Evolutionary conservation across 129 eudicot species (phyloP).

Genomic region (Logfia minima): DNA sequence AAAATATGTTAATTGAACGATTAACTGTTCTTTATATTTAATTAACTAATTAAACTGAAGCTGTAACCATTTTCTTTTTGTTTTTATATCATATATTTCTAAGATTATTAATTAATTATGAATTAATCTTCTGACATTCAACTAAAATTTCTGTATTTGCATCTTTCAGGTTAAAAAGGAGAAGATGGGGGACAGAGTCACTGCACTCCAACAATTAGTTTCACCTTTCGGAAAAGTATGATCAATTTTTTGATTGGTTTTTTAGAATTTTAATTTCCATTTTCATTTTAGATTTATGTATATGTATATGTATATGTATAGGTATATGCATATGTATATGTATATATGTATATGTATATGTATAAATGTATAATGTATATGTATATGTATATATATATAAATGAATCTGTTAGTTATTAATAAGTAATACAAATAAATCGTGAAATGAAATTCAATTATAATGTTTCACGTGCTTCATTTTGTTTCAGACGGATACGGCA

Average conservation of each 20-base stretch:
- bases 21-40: too few relatives aligned
- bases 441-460: background rate
- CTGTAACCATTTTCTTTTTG: too few relatives aligned
- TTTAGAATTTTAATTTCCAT: slow-evolving; percentile 6
- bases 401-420: background rate
- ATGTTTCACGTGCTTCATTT: background rate
- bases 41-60: too few relatives aligned
- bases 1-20: background rate
- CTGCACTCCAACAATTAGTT: slow-evolving; percentile 99
- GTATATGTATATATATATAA: background rate
- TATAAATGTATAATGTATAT: background rate
- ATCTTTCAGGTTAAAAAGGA: slow-evolving; percentile 89
- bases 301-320: background rate
- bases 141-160: slow-evolving; percentile 22
- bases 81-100: too few relatives aligned
- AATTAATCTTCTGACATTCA: slow-evolving; percentile 15
- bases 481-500: slow-evolving; percentile 92
- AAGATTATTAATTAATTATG: too few relatives aligned
- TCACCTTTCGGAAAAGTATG: slow-evolving; percentile 99
- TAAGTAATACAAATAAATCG: background rate
- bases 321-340: background rate
- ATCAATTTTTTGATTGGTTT: slow-evolving; percentile 20
- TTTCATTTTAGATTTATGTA: background rate
- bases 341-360: background rate
- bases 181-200: slow-evolving; percentile 99